Evolutionary conservation across 2,329 filamentous ascomycete genomes (phyloP).

Genomic region (Calonectria crousiana): DNA sequence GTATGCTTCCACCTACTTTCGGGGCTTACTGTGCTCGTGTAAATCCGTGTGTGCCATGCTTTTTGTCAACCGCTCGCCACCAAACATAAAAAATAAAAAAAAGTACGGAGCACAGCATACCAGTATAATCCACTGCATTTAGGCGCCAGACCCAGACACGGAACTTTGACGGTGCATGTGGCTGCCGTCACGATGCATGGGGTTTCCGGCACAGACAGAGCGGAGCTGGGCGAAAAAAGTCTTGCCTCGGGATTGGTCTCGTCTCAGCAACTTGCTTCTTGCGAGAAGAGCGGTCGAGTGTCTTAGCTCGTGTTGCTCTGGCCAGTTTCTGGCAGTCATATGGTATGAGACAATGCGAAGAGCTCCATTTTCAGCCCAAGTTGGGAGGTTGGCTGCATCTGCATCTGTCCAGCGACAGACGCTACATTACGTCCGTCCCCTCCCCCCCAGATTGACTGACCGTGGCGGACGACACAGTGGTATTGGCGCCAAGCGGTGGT

Average conservation of each 20-base stretch:
- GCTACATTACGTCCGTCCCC: neutral
- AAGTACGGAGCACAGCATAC: neutral
- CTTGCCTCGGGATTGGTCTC: conserved; percentile 4
- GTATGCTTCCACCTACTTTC: neutral
- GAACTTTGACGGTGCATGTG: conserved; percentile 38
- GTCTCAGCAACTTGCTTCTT: neutral
- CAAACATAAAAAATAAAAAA: neutral
- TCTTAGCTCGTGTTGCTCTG: neutral
- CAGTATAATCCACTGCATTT: neutral
- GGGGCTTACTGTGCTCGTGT: neutral
- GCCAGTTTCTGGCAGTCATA: neutral
- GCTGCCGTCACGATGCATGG: conserved; percentile 27
- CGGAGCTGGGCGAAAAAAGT: conserved; percentile 19
- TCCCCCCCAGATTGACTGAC: conserved; percentile 4
- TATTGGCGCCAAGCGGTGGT: neutral
- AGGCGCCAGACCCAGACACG: conserved; percentile 5
- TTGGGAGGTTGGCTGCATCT: neutral
- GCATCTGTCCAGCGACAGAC: neutral
- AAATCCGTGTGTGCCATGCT: neutral
- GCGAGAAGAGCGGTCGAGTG: neutral
- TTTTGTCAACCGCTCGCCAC: neutral
- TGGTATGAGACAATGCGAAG: neutral
- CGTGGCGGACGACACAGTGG: neutral
- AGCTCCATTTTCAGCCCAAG: conserved; percentile 8
- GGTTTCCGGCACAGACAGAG: conserved; percentile 29